Percentiles rank a stretch among this genome's conserved stretches.
Evolutionary conservation across 345 rosid species (phyloP).

Genomic region (Lenwebbia sp.): DNA sequence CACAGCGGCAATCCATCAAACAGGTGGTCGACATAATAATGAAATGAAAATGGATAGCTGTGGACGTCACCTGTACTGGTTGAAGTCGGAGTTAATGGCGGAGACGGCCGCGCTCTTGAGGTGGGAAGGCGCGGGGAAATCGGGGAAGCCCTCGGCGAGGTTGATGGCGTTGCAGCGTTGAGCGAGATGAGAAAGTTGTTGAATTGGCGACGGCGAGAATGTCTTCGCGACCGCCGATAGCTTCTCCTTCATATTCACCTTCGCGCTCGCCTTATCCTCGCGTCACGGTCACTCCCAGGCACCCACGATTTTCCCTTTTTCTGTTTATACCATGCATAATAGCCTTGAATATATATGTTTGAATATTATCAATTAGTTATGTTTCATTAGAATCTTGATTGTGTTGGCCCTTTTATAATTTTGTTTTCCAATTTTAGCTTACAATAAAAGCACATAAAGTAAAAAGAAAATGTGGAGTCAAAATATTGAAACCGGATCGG

Average conservation of each 20-base stretch:
- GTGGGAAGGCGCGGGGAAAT: slow-evolving; percentile 40
- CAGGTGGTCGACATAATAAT: background rate
- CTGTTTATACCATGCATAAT: background rate
- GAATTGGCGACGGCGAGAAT: slow-evolving; percentile 40
- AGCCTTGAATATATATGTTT: background rate
- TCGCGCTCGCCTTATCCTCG: background rate
- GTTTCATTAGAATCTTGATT: too few relatives aligned
- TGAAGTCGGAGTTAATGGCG: slow-evolving; percentile 47
- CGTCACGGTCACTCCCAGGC: background rate
- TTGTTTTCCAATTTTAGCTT: too few relatives aligned
- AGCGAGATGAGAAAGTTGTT: slow-evolving; percentile 44
- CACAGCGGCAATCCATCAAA: background rate
- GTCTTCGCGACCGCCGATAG: slow-evolving; percentile 33
- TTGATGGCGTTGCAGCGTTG: slow-evolving; percentile 38
- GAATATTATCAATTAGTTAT: too few relatives aligned
- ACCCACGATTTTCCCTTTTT: background rate
- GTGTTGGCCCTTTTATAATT: too few relatives aligned
- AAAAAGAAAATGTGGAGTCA: too few relatives aligned
- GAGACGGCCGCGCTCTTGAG: slow-evolving; percentile 45
- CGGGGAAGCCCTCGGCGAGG: slow-evolving; percentile 65
- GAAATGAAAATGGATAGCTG: background rate
- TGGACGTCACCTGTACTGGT: slow-evolving; percentile 39
- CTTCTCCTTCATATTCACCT: slow-evolving; percentile 21
- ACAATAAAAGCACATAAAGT: too few relatives aligned
- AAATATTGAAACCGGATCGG: too few relatives aligned